Evolutionary conservation across 257 asterid genomes (phyloP), one percentile per base, ranked within the genome.

Genomic region (Capsicum rhomboideum): DNA sequence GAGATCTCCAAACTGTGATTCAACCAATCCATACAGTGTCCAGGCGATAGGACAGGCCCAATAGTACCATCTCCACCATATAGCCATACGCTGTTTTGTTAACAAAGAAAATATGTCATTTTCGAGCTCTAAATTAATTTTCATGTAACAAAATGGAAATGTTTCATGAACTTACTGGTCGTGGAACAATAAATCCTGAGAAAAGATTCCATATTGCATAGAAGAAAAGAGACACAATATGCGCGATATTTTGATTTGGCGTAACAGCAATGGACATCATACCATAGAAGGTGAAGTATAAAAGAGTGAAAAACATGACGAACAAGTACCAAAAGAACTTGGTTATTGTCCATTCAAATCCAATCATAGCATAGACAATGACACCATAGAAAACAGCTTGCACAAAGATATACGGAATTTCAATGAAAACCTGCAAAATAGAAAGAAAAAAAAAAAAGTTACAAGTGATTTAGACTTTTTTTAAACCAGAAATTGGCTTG

Each of bases 21-120:
- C 83, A 14, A 92, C 79, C 66, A 92, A 37, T 1, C 97, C 98
- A 31, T 94, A 92, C 88, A 92, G 81, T 8, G 97, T 91, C 84
- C 92, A 93, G 8, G 97, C 87, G 17, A 91, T 79, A 0, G 98
- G 97, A 7, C 90, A 86, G 42, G 77, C 89, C 95, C 95, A 94
- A 68, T 90, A 94, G 89, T 90, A 90, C 98, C 98, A 94, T 90
- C 97, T 90, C 97, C 97, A 94, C 95, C 94, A 94, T 6, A 91
- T 29, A 1, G 97, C 94, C 10, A 94, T 91, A 61, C 91, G 87
- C 16, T 50, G 54, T 50, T 50, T 11, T 50, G 11, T 50, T 2
- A 50, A 50, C 5, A 50, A 50, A 6, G 14, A 52, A 52, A 52
- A 52, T 20, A 52, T 52, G 56, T 52, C 56, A 52, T 13, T 52